Conservation (phyloP, 768 basidiomycete species). For the Kwoniella sp. region DNA sequence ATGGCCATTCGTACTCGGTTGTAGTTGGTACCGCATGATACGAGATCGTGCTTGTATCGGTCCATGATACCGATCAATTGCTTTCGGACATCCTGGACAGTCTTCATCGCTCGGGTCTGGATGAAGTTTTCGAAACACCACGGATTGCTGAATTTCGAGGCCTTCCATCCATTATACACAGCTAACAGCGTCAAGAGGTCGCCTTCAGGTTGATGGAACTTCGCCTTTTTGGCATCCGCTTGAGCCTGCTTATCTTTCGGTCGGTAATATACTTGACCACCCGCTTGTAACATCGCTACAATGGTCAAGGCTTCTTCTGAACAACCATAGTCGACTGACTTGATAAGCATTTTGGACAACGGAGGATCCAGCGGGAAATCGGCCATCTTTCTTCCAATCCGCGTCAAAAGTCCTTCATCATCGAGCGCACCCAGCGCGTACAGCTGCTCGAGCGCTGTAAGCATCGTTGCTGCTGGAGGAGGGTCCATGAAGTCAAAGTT, state of each 20-base stretch:
- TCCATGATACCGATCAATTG: slow-evolving; percentile 99
- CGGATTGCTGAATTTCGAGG: slow-evolving; percentile 91
- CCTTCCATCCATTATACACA: slow-evolving; percentile 99
- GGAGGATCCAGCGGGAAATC: slow-evolving; percentile 99
- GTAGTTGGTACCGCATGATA: slow-evolving; percentile 77
- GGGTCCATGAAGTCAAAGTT: slow-evolving; percentile 99
- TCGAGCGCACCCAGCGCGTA: slow-evolving; percentile 95
- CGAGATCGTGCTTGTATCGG: slow-evolving; percentile 95
- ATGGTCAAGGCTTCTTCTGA: slow-evolving; percentile 97
- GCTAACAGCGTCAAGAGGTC: slow-evolving; percentile 70
- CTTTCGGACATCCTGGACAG: slow-evolving; percentile 96
- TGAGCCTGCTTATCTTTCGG: slow-evolving; percentile 99
- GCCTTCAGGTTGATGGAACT: slow-evolving; percentile 97
- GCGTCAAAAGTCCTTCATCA: slow-evolving; percentile 91
- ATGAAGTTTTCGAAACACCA: slow-evolving; percentile 99
- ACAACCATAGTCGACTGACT: slow-evolving; percentile 93
- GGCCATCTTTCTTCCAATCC: slow-evolving; percentile 96
- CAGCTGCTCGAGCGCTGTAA: slow-evolving; percentile 89
- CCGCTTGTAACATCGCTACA: slow-evolving; percentile 95
- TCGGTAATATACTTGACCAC: slow-evolving; percentile 87
- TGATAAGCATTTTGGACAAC: slow-evolving; percentile 95
- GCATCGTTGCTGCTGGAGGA: slow-evolving; percentile 92
- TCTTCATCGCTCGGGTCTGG: slow-evolving; percentile 92
- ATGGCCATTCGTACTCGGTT: slow-evolving; percentile 92
- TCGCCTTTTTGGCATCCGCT: slow-evolving; percentile 98